phyloP scores from a whole-genome alignment of 331 rosid genomes.

The Telfairia occidentalis region DNA sequence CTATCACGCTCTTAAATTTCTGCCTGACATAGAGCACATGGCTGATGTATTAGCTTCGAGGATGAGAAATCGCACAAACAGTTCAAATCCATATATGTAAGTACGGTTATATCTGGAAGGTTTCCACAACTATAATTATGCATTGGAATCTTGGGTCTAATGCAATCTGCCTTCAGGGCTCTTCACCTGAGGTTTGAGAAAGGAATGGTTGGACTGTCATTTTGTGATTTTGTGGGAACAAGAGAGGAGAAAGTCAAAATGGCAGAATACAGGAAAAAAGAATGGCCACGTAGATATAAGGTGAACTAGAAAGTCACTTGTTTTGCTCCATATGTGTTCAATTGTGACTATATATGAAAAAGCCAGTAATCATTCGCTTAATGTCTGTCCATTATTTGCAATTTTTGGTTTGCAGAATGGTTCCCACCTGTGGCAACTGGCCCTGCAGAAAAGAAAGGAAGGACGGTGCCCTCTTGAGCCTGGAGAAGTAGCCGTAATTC shows the following conservation, averaged over 20 bases:
- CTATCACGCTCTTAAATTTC: slow-evolving; percentile 98
- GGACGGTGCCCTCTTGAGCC: slow-evolving; percentile 99
- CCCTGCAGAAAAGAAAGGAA: slow-evolving; percentile 97
- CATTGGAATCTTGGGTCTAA: slow-evolving; percentile 8
- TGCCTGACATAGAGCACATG: slow-evolving; percentile 94
- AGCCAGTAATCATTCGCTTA: background rate
- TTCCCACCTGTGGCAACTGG: slow-evolving; percentile 96
- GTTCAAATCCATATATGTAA: slow-evolving; percentile 90
- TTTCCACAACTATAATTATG: slow-evolving; percentile 16
- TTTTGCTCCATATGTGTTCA: slow-evolving; percentile 3
- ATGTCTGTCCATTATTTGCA: slow-evolving; percentile 9
- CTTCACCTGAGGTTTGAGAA: slow-evolving; percentile 97
- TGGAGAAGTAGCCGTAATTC: slow-evolving; percentile 97
- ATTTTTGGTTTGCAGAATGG: slow-evolving; percentile 65
- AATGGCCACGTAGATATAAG: slow-evolving; percentile 99
- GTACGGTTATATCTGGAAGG: slow-evolving; percentile 21
- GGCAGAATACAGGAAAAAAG: slow-evolving; percentile 91
- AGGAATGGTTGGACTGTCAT: slow-evolving; percentile 98
- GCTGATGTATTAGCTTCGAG: slow-evolving; percentile 85
- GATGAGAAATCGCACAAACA: slow-evolving; percentile 95
- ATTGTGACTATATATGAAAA: background rate
- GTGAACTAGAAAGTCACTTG: slow-evolving; percentile 27
- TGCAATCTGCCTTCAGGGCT: slow-evolving; percentile 50
- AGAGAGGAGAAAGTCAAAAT: slow-evolving; percentile 87
- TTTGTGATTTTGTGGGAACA: slow-evolving; percentile 98